phyloP scores from a whole-genome alignment of 139 green algal genomes.

The Ostreobium quekettii region DNA sequence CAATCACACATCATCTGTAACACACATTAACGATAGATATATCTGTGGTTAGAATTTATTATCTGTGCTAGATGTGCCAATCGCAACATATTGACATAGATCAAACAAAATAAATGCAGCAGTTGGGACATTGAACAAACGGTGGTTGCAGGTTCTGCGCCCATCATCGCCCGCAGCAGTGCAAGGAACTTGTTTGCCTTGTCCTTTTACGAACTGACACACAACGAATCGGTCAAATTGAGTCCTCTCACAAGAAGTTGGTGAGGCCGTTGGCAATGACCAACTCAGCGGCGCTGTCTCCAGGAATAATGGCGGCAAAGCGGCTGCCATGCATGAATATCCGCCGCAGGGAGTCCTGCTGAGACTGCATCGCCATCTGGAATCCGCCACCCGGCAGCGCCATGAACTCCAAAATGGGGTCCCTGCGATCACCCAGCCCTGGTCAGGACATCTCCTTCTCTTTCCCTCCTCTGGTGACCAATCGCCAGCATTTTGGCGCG shows the following conservation, averaged over 20 bases:
- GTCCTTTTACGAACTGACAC: not conserved
- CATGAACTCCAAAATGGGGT: not conserved
- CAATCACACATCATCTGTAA: no score
- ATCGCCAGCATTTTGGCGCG: no score
- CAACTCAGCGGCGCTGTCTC: constrained; percentile 76
- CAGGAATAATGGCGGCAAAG: constrained; percentile 90
- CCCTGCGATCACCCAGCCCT: no score
- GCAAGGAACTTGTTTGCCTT: not conserved
- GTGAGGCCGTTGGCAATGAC: constrained; percentile 77
- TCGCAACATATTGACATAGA: no score
- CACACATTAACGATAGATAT: no score
- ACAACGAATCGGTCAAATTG: not conserved
- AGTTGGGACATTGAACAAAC: not conserved
- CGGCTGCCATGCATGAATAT: not conserved
- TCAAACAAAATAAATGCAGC: no score
- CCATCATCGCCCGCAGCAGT: not conserved
- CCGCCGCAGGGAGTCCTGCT: no score
- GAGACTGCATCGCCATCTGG: no score
- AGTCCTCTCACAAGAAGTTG: constrained; percentile 54
- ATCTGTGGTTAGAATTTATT: no score
- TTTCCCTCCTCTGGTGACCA: no score
- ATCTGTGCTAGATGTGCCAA: no score
- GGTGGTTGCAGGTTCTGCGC: not conserved
- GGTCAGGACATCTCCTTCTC: no score
- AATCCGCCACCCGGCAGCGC: not conserved